Conservation (phyloP, 768 basidiomycete genomes). For the Ramaria sp. region DNA sequence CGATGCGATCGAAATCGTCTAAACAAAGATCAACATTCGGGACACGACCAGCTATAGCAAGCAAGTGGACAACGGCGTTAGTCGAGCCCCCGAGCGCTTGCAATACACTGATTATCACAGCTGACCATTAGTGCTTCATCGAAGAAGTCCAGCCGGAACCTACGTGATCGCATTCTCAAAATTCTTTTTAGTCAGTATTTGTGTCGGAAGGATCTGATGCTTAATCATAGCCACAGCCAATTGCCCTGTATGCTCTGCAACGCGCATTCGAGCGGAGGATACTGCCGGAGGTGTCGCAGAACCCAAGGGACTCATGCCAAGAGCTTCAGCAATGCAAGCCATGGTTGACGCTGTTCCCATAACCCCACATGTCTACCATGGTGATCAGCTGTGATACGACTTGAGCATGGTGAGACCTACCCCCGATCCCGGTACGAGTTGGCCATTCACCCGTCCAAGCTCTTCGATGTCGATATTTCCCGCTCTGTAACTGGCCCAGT, state of each 20-base stretch:
- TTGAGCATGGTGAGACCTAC: slow-evolving; percentile 9
- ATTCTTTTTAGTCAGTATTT: slow-evolving; percentile 10
- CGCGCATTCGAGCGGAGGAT: slow-evolving; percentile 14
- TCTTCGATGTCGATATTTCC: slow-evolving; percentile 19
- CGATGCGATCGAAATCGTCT: slow-evolving; percentile 13
- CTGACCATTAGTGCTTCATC: background rate
- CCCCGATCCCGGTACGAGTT: slow-evolving; percentile 17
- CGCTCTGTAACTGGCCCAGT: slow-evolving; percentile 17
- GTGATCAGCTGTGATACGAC: background rate
- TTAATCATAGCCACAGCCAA: slow-evolving; percentile 10
- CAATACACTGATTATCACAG: slow-evolving; percentile 10
- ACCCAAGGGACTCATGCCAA: slow-evolving; percentile 17
- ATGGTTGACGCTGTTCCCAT: slow-evolving; percentile 20
- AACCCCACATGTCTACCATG: slow-evolving; percentile 17
- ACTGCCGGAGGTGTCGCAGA: slow-evolving; percentile 17
- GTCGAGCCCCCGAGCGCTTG: slow-evolving; percentile 15
- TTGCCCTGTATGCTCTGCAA: slow-evolving; percentile 15
- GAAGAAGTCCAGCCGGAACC: background rate
- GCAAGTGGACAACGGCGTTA: slow-evolving; percentile 14
- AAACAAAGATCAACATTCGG: slow-evolving; percentile 5
- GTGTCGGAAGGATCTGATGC: background rate
- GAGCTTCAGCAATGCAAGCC: slow-evolving; percentile 18
- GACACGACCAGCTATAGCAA: slow-evolving; percentile 12
- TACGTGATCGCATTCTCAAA: slow-evolving; percentile 15
- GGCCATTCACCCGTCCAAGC: slow-evolving; percentile 15